Evolutionary conservation across 495 filamentous ascomycete genomes (phyloP).

Genomic region (Penicilliopsis zonata): DNA sequence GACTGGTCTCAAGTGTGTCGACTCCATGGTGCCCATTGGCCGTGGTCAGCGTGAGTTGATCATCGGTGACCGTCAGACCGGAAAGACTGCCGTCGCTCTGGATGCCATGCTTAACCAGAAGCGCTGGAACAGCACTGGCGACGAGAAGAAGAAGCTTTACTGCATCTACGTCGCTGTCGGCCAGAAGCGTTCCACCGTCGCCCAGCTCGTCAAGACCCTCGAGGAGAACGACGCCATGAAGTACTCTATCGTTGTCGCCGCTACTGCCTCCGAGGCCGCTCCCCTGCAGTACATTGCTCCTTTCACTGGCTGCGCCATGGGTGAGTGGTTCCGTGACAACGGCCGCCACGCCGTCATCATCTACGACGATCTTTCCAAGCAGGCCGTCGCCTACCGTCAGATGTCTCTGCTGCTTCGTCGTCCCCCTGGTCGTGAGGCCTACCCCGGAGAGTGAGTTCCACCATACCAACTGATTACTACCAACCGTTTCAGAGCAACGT

Average conservation of each 20-base stretch:
- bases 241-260: slow-evolving; percentile 90
- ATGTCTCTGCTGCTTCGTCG: slow-evolving; percentile 99
- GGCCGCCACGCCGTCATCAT: slow-evolving; percentile 88
- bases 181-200: slow-evolving; percentile 98
- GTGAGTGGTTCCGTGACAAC: slow-evolving; percentile 83
- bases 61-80: slow-evolving; percentile 99
- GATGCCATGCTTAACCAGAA: slow-evolving; percentile 99
- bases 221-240: slow-evolving; percentile 99
- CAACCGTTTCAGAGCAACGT: no score
- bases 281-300: slow-evolving; percentile 91
- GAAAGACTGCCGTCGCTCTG: slow-evolving; percentile 98
- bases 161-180: slow-evolving; percentile 98
- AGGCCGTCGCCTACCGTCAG: slow-evolving; percentile 98
- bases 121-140: slow-evolving; percentile 82
- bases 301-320: slow-evolving; percentile 76
- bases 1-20: slow-evolving; percentile 98
- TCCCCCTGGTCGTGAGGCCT: slow-evolving; percentile 98
- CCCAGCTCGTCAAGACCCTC: slow-evolving; percentile 97
- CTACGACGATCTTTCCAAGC: slow-evolving; percentile 97
- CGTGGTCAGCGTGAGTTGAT: slow-evolving; percentile 99
- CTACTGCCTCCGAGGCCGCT: slow-evolving; percentile 94
- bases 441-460: slow-evolving; percentile 70
- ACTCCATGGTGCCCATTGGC: slow-evolving; percentile 99
- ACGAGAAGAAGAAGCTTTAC: slow-evolving; percentile 98
- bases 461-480: no score